Evolutionary conservation across 2,329 filamentous ascomycete genomes (phyloP).

Genomic region (Aspergillus texensis): DNA sequence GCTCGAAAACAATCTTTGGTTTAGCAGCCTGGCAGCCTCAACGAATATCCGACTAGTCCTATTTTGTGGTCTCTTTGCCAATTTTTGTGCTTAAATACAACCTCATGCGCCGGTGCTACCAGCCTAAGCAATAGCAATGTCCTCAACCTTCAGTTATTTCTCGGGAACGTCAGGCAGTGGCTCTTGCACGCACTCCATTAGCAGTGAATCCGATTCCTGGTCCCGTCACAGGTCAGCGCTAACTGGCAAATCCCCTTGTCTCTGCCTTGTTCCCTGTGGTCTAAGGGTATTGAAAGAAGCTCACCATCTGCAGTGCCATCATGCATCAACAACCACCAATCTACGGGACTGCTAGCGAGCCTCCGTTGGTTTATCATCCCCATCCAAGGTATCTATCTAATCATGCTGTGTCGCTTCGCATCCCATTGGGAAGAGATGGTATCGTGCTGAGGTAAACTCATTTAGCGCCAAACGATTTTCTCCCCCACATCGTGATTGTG

Average conservation of each 20-base stretch:
- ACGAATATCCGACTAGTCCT: background rate
- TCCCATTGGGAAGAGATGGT: slow-evolving; percentile 11
- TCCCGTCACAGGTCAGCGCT: slow-evolving; percentile 40
- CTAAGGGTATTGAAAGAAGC: slow-evolving; percentile 16
- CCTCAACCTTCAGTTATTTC: slow-evolving; percentile 34
- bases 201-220: slow-evolving; percentile 35
- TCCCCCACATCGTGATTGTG: slow-evolving; percentile 30
- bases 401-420: slow-evolving; percentile 8
- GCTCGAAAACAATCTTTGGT: background rate
- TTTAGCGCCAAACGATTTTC: slow-evolving; percentile 37
- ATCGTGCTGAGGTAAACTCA: slow-evolving; percentile 23
- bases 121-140: slow-evolving; percentile 32
- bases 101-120: slow-evolving; percentile 37
- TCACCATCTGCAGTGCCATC: slow-evolving; percentile 30
- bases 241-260: slow-evolving; percentile 16
- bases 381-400: slow-evolving; percentile 42
- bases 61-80: background rate
- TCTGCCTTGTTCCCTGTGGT: background rate
- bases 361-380: slow-evolving; percentile 38
- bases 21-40: background rate
- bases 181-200: slow-evolving; percentile 33
- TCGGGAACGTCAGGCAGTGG: slow-evolving; percentile 32
- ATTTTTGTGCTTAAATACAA: slow-evolving; percentile 15
- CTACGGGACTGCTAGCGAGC: slow-evolving; percentile 31
- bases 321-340: slow-evolving; percentile 34